Base-by-base conservation (phyloP, 2,329 filamentous ascomycete genomes). In the Penicillium sp. region DNA sequence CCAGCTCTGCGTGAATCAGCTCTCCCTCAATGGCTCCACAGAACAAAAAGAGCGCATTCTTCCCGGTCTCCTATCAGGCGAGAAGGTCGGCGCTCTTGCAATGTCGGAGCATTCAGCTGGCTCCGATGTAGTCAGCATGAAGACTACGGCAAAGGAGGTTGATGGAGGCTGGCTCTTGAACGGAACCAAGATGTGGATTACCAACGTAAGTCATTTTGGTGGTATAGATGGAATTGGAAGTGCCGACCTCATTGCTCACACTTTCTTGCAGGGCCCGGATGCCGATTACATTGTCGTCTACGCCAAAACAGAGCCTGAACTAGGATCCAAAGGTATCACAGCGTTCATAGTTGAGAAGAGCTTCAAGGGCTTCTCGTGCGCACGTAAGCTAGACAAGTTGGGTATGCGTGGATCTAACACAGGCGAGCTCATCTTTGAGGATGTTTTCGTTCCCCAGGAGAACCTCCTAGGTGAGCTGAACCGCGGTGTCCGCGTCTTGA, bases 121-220 rank as follows among this genome's bases (percentile, higher is more conserved):
- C 15, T 93, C 89, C 66, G 93, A 99, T 77, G 93, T 99, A 4
- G 93, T 99, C 29, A 90, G 89, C 76, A 97, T 97, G 93, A 91
- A 93, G 73, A 95, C 88, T 45, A 88, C 85, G 3, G 93, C 93
- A 0, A 89, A 86, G 72, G 82, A 85, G 62, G 89, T 91, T 12
- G 89, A 94, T 68, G 93, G 92, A 37, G 93, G 93, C 29, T 97
- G 89, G 74, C 62, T 93, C 21, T 80, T 99, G 55, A 91, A 93
- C 70, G 93, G 93, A 33, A 90, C 88, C 60, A 97, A 99, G 82
- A 97, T 97, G 93, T 99, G 93, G 93, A 99, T 99, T 73, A 99
- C 93, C 61, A 99, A 99, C 76, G 91, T 84, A 65, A 43, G 75
- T 67, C 19, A n/a, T 15, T 29, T 29, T 17, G 12, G 4, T 21